Conservation (phyloP, 495 filamentous ascomycete species). For the Daldinia concentrica region DNA sequence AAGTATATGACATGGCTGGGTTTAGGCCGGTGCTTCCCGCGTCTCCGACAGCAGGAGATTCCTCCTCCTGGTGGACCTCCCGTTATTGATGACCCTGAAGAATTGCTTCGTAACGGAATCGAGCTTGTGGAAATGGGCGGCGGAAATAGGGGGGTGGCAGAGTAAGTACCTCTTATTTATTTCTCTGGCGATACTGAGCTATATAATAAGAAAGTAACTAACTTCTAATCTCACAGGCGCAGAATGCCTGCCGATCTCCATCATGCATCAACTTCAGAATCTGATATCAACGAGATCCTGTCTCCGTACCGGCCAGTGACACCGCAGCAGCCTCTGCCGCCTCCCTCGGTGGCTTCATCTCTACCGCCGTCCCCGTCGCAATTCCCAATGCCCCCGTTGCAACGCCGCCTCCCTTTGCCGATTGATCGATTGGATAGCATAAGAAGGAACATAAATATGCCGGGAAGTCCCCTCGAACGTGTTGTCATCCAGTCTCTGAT, state of each 20-base stretch:
- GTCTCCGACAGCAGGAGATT: conserved; percentile 21
- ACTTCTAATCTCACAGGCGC: not conserved
- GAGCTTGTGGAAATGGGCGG: not conserved
- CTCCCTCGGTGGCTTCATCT: not conserved
- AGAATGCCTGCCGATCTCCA: not conserved
- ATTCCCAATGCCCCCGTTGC: not conserved
- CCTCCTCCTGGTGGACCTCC: not conserved
- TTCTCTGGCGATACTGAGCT: not conserved
- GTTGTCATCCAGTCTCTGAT: conserved; percentile 1
- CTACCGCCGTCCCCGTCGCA: not conserved
- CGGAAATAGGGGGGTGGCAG: not conserved
- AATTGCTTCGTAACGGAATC: not conserved
- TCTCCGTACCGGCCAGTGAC: not conserved
- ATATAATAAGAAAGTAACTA: not conserved
- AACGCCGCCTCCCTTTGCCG: not conserved
- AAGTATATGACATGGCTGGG: conserved; percentile 60
- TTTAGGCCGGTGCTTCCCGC: conserved; percentile 60
- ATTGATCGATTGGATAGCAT: not conserved
- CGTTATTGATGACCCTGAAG: not conserved
- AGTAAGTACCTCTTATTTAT: not conserved
- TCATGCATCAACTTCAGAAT: not conserved
- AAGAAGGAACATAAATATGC: not conserved
- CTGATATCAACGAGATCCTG: not conserved
- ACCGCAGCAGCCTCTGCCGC: not conserved
- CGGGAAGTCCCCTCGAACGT: conserved; percentile 15